Evolutionary conservation across 768 basidiomycete species (phyloP), one percentile per base, ranked within the genome.

Genomic region (Tylopilus felleus): DNA sequence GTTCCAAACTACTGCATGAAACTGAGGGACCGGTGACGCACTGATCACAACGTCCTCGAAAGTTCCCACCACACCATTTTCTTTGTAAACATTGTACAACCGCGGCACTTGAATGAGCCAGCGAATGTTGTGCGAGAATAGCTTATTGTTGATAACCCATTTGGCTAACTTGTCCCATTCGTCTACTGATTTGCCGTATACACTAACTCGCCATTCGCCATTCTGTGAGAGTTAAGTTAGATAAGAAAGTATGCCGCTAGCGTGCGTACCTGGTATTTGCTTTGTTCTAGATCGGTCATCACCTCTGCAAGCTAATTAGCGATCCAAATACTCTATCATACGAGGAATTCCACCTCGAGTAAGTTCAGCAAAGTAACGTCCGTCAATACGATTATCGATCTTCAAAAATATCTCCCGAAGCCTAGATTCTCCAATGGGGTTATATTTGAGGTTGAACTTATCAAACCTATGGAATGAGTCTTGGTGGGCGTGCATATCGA

Each of bases 141-240:
- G 77, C 69, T 96, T 93, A 76, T 98, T 83, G 66, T 90, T 80
- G 67, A 97, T 84, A 53, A 99, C 85, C 97, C 97, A 99, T 76
- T 87, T 89, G 17, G 97, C 97, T 7, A 99, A 77, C 65, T 98
- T 98, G 77, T 98, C 97, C 97, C 97, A 99, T 74, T 99, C 97
- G 53, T 83, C 78, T 12, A 70, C 60, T 3, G 78, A 80, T 52
- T 93, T 83, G 3, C 95, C 97, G 61, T 98, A 99, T 57, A 99
- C 90, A 58, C 93, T 96, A 52, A 98, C 80, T 5, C 97, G 84
- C 93, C 97, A 99, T 74, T 99, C 97, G 57, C 90, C 93, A 60
- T 95, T 94, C 88, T 93, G 38, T 13, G 25, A 28, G 31, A 42
- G 43, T 19, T 51, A 38, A 51, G 36, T 44, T 23, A n/a, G 22